Base-by-base conservation (phyloP, 768 basidiomycete species). In the Auricularia auricula-judae region DNA sequence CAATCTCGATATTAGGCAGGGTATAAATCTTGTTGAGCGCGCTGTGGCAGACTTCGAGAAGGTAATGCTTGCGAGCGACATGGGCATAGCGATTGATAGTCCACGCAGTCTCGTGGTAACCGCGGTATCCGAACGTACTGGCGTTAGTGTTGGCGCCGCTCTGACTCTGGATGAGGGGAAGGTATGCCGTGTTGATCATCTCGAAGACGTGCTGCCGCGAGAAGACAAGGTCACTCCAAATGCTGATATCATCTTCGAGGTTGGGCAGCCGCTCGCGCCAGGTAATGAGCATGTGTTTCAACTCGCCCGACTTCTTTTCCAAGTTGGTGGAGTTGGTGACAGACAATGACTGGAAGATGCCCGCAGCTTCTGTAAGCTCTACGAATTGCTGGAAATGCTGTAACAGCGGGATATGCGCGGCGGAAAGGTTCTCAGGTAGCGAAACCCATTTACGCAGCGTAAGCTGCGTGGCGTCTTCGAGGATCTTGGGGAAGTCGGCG, bases 341-440 rank as follows among this genome's bases (percentile, higher is more conserved):
- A 0, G 90, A 87, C 23, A 99, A 81, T 14, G 89, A 93, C 12
- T 89, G 88, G 70, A 98, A 98, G 34, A 99, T 97, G 67, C 91
- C 89, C 54, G 91, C 88, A 16, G 97, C 93, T 76, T 99, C 97
- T 71, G 93, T 90, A 3, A 99, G 82, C 75, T 99, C 97, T 47
- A 99, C 95, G 69, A 97, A 97, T 73, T 98, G 97, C 74, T 99
- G 97, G 80, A 98, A 99, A 74, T 97, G 91, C 73, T 98, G 95
- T 36, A 99, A 79, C 35, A 99, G 79, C 3, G 97, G 95, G 12
- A 98, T 83, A 73, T 99, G 97, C 2, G 93, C 93, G n/a, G 85
- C 81, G 1, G 93, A 93, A 58, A 98, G 81, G 60, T 92, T 85
- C 12, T 84, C 79, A 3, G 97, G 97, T 3, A 99, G 79, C 62